Percentiles rank a stretch among this genome's conserved stretches.
phyloP scores from a whole-genome alignment of 2,329 filamentous ascomycete genomes.

The Corinectria fuckeliana region DNA sequence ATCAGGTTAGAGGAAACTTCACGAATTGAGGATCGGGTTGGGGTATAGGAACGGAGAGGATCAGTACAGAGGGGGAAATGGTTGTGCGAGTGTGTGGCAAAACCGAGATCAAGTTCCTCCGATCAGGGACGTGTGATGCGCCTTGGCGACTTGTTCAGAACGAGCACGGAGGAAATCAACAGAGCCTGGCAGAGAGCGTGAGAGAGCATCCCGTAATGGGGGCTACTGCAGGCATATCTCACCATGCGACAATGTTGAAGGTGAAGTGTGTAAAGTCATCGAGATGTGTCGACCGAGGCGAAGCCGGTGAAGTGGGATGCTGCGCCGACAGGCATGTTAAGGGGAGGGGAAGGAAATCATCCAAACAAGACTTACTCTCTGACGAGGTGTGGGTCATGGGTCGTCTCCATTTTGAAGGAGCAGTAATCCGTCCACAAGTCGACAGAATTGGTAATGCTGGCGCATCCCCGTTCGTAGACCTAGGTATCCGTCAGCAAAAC shows the following conservation, averaged over 20 bases:
- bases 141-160: constrained; percentile 48
- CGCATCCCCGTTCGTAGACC: constrained; percentile 95
- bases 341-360: constrained; percentile 74
- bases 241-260: constrained; percentile 61
- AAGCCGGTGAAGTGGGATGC: constrained; percentile 49
- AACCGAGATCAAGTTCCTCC: constrained; percentile 51
- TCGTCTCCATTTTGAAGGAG: constrained; percentile 96
- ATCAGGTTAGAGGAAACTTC: constrained; percentile 38
- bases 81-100: constrained; percentile 60
- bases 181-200: constrained; percentile 70
- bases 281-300: constrained; percentile 48
- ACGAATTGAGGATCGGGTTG: constrained; percentile 41
- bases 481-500: constrained; percentile 45
- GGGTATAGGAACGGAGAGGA: constrained; percentile 49
- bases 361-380: constrained; percentile 92
- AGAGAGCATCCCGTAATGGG: constrained; percentile 67
- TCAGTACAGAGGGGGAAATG: constrained; percentile 63
- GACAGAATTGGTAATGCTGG: constrained; percentile 90
- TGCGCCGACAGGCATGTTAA: constrained; percentile 62
- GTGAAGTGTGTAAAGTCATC: constrained; percentile 45
- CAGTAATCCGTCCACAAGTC: constrained; percentile 98
- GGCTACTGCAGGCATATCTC: constrained; percentile 72
- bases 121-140: constrained; percentile 44
- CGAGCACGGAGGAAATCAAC: constrained; percentile 50
- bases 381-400: constrained; percentile 91